Evolutionary conservation across 1,284 basidiomycete species (phyloP).

Genomic region (Ceratobasidium sp.): DNA sequence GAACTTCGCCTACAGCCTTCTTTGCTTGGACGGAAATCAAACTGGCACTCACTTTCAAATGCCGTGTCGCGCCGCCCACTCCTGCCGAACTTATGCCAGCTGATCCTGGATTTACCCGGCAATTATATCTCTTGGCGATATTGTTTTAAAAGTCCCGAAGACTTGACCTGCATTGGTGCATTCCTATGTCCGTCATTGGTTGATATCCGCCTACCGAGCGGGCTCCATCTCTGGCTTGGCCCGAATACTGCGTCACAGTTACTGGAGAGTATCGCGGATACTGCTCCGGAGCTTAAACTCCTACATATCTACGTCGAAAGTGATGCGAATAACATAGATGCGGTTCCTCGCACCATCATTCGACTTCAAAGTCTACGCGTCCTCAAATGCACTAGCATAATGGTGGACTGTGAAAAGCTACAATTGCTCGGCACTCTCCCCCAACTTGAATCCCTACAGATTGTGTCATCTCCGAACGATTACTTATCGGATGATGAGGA

Average conservation of each 20-base stretch:
- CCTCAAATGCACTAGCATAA: neutral
- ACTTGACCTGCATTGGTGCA: neutral
- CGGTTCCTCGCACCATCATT: neutral
- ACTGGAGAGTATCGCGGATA: neutral
- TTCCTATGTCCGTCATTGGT: neutral
- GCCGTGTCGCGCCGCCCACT: neutral
- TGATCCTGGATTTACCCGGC: neutral
- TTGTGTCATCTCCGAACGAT: neutral
- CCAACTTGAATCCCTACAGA: neutral
- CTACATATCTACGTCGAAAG: neutral
- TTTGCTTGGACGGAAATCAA: no score
- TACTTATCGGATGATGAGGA: neutral
- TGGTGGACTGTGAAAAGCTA: neutral
- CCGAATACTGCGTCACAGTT: neutral
- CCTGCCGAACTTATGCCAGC: slow-evolving; percentile 2
- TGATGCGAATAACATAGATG: neutral
- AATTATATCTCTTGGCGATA: neutral
- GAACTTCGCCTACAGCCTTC: neutral
- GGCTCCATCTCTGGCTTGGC: neutral
- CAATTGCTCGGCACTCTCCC: slow-evolving; percentile 16
- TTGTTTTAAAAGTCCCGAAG: neutral
- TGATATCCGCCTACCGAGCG: neutral
- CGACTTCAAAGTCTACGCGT: slow-evolving; percentile 2
- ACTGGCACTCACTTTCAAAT: neutral
- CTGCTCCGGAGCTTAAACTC: neutral